Evolutionary conservation across 1,284 basidiomycete genomes (phyloP), one percentile per base, ranked within the genome.

Genomic region (Neonothopanus nambi): DNA sequence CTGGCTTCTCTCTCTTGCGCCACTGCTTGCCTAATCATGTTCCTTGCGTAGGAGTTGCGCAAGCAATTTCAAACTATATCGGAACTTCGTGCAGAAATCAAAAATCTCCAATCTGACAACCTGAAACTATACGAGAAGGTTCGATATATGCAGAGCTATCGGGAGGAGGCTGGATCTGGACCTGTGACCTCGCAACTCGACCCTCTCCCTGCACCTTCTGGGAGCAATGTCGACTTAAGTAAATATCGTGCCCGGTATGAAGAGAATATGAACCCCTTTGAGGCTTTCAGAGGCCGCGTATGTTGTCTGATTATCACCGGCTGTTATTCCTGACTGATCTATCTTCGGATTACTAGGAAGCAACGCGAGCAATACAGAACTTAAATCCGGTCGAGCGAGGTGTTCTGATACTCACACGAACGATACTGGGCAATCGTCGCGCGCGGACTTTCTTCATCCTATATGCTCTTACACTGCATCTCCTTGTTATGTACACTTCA

Each of bases 101-200:
- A 95, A 69, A 85, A 82, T 43, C 76, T 97, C 30, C 94, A 97
- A 70, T 80, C 85, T 0, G 95, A 97, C 69, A 97, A 97, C 67
- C 80, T 98, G 51, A 97, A 97, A 69, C 74, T 96, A 51, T 97
- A 97, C 69, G 95, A 97, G 72, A 98, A 96, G 74, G 95, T 97
- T 37, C 84, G 94, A 55, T 97, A 97, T 67, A 95, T 96, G 85
- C 93, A 96, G 68, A 92, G 89, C 59, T 97, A 97, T 65, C 81
- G 91, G 13, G 88, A 91, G 65, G 87, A 91, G 48, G 66, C 76
- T 13, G 74, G 81, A 24, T 70, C 66, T 56, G 76, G 73, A 57
- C 76, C 71, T n/a, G 75, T 80, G 17, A 75, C 72, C 12, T 79
- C 81, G 15, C 85, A 89, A 52, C 74, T 89, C 37, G 83, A 90